Conservation (phyloP, 2,329 filamentous ascomycete species). For the Cladophialophora carrionii region DNA sequence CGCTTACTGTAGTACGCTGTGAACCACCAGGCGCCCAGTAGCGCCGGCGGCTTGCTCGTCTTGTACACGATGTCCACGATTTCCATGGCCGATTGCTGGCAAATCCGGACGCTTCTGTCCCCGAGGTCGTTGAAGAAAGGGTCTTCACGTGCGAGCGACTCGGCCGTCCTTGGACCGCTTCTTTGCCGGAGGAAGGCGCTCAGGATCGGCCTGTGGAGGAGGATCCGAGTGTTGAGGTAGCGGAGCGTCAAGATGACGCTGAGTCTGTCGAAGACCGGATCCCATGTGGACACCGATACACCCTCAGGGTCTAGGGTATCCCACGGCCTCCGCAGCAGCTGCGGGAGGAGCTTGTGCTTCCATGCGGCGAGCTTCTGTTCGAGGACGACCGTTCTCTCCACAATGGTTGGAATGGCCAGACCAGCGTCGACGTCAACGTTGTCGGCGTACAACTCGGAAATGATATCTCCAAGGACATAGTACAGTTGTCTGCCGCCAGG, state of each 20-base stretch:
- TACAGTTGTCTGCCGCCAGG: conserved; percentile 25
- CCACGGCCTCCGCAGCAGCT: conserved; percentile 30
- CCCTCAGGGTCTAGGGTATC: conserved; percentile 23
- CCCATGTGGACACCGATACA: conserved; percentile 24
- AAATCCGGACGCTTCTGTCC: conserved; percentile 38
- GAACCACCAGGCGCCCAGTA: conserved; percentile 51
- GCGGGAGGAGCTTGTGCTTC: conserved; percentile 26
- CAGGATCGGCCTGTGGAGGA: conserved; percentile 30
- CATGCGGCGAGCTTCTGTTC: conserved; percentile 29
- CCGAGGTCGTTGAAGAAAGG: conserved; percentile 30
- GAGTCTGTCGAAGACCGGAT: conserved; percentile 31
- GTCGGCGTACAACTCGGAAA: conserved; percentile 29
- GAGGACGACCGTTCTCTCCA: conserved; percentile 28
- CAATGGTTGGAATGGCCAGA: conserved; percentile 26
- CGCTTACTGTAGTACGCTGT: conserved; percentile 45
- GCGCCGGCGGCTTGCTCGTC: conserved; percentile 30
- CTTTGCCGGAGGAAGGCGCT: conserved; percentile 29
- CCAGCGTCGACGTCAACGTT: conserved; percentile 30
- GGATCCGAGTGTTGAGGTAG: conserved; percentile 31
- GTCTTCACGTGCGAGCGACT: conserved; percentile 20
- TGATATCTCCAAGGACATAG: conserved; percentile 28
- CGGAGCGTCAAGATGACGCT: conserved; percentile 33
- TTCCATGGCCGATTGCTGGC: conserved; percentile 41
- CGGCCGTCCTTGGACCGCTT: conserved; percentile 9
- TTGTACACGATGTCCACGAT: conserved; percentile 43